phyloP scores from a whole-genome alignment of 148 eudicot species.

The Silene uniflora region DNA sequence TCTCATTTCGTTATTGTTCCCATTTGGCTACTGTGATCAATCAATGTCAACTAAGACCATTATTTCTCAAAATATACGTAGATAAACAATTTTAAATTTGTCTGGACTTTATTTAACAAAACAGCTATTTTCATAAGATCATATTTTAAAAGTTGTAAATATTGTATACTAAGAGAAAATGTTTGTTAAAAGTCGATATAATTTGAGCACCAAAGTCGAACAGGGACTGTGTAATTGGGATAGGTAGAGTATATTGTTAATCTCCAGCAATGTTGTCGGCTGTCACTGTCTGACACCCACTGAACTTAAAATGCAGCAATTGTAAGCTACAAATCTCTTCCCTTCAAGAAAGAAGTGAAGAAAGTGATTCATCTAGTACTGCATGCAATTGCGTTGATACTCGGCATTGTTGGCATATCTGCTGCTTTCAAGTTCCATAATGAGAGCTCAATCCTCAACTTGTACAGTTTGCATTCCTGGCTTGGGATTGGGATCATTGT shows the following conservation, averaged over 20 bases:
- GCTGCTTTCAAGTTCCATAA: slow-evolving; percentile 84
- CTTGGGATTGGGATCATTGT: slow-evolving; percentile 69
- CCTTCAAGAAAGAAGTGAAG: slow-evolving; percentile 63
- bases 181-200: no score
- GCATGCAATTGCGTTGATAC: slow-evolving; percentile 72
- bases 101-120: neutral
- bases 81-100: no score
- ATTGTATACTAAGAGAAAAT: no score
- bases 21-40: neutral
- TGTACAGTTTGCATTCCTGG: slow-evolving; percentile 96
- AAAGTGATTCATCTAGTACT: slow-evolving; percentile 73
- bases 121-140: neutral
- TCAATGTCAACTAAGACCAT: neutral
- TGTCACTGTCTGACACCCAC: neutral
- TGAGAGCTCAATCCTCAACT: slow-evolving; percentile 63
- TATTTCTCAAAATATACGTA: no score
- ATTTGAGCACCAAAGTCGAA: no score
- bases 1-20: neutral
- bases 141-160: no score
- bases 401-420: slow-evolving; percentile 71
- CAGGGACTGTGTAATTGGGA: no score
- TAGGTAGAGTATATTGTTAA: neutral
- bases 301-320: slow-evolving; percentile 56
- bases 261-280: neutral
- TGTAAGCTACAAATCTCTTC: slow-evolving; percentile 76